Base-by-base conservation (phyloP, 2,329 filamentous ascomycete genomes). In the Colletotrichum destructivum region DNA sequence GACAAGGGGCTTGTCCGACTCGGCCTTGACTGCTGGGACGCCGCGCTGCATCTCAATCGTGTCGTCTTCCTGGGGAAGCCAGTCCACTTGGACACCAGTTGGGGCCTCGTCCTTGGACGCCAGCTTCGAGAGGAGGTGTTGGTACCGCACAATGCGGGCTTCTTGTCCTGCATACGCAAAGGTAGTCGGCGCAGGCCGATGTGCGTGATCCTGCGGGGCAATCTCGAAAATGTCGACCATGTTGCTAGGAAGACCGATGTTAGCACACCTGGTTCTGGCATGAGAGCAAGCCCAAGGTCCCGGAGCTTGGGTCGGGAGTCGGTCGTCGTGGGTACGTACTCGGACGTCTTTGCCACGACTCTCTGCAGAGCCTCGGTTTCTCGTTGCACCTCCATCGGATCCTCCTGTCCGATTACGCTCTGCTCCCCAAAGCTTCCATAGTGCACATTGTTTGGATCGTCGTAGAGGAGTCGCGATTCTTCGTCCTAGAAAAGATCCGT, bases 141-240 rank as follows among this genome's bases (percentile, higher is more conserved):
- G 89, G 78, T 91, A 92, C 66, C 88, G 88, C 61, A 87, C 83
- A 31, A 89, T 79, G 69, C 87, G 86, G 56, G 86, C 84, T 73
- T 90, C 88, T 77, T 90, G 88, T 59, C 86, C 87, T 62, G 87
- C 84, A 75, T 87, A 86, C 35, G 81, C 82, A 64, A 88, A 88
- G 1, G 82, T 82, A 18, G 82, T 77, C 75, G 76, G 79, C 72
- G 71, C 78, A 71, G 74, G 81, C 76, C 75, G 83, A 76, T 73
- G 78, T 62, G 78, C 76, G 44, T 82, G 79, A 70, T 86, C 85
- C 69, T 88, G 86, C 26, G 89, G 88, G 46, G 88, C 86, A 77
- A 91, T 90, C 74, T 91, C 89, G 81, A 91, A 92, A 57, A 92
- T 89, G 77, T 92, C 90, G 72, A 92, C 89, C 82, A 92, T 88